phyloP scores from a whole-genome alignment of 805 yeast species.

The Suhomyces pyralidae region DNA sequence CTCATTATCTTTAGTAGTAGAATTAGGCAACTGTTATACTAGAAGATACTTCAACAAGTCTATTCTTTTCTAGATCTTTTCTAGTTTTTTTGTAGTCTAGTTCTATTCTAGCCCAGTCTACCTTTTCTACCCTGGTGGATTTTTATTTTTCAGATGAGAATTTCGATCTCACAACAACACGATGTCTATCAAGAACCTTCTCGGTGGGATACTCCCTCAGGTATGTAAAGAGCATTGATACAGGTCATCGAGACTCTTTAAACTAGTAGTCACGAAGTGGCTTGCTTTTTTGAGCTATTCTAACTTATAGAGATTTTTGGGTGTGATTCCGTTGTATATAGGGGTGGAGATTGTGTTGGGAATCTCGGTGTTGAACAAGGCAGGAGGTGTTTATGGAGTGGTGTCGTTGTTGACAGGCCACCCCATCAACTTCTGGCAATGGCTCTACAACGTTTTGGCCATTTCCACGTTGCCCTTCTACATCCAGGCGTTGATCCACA shows the following conservation, averaged over 20 bases:
- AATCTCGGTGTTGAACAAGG: slow-evolving; percentile 77
- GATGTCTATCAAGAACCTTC: not conserved
- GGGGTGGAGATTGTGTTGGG: slow-evolving; percentile 84
- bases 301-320: slow-evolving; percentile 53
- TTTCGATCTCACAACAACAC: not conserved
- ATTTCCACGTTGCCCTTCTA: slow-evolving; percentile 62
- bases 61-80: not conserved
- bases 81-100: too few relatives aligned
- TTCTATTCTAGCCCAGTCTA: not conserved
- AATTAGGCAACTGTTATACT: too few relatives aligned
- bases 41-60: not conserved
- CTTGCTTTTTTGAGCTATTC: not conserved
- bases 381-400: slow-evolving; percentile 85
- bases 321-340: slow-evolving; percentile 69
- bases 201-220: not conserved
- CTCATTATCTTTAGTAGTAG: too few relatives aligned
- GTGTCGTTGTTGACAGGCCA: slow-evolving; percentile 87
- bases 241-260: too few relatives aligned
- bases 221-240: not conserved
- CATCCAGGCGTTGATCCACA: slow-evolving; percentile 50
- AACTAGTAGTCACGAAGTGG: too few relatives aligned
- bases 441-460: slow-evolving; percentile 72
- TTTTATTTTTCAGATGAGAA: slow-evolving; percentile 2
- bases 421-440: slow-evolving; percentile 76
- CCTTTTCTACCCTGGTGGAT: not conserved